These are phyloP conservation scores for Aspergillus neoniger DNA, from an alignment of 2,329 filamentous ascomycete genomes.

Conservation along the genomic window DNA sequence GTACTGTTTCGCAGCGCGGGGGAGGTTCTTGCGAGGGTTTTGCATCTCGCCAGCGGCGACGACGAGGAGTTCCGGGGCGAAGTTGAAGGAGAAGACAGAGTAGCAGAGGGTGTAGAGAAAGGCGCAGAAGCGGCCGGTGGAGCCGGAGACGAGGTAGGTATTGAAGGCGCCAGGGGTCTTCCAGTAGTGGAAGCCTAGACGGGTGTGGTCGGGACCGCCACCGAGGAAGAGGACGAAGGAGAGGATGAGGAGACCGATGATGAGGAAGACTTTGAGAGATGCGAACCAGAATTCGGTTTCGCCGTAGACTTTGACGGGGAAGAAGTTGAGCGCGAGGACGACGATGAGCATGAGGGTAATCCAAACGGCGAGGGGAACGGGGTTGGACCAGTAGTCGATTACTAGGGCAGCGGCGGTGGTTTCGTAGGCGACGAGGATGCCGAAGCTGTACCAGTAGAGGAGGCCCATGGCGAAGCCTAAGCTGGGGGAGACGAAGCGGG, in stretches of 20 bases:
- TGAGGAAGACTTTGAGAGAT: constrained; percentile 7
- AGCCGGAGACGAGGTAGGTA: constrained; percentile 61
- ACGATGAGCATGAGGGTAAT: constrained; percentile 58
- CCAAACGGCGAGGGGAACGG: constrained; percentile 57
- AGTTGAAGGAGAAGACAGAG: constrained; percentile 61
- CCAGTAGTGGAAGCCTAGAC: constrained; percentile 70
- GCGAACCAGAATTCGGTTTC: constrained; percentile 12
- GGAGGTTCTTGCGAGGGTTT: constrained; percentile 68
- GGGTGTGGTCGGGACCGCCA: constrained; percentile 69
- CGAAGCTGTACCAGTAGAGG: constrained; percentile 78
- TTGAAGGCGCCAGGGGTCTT: constrained; percentile 65
- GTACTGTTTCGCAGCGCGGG: constrained; percentile 72
- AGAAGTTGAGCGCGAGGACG: constrained; percentile 55
- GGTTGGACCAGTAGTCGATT: constrained; percentile 54
- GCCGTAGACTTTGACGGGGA: constrained; percentile 54
- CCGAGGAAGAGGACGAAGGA: constrained; percentile 81
- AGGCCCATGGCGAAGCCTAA: constrained; percentile 52
- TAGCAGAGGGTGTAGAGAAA: constrained; percentile 71
- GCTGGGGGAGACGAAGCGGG: constrained; percentile 64
- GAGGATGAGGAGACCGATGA: constrained; percentile 46
- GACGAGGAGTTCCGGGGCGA: constrained; percentile 65
- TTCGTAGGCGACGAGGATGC: constrained; percentile 78
- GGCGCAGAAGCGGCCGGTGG: constrained; percentile 56
- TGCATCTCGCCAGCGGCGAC: constrained; percentile 67
- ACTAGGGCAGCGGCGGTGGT: constrained; percentile 61